Conservation (phyloP, 2,329 filamentous ascomycete genomes). For the Botryotinia globosa region DNA sequence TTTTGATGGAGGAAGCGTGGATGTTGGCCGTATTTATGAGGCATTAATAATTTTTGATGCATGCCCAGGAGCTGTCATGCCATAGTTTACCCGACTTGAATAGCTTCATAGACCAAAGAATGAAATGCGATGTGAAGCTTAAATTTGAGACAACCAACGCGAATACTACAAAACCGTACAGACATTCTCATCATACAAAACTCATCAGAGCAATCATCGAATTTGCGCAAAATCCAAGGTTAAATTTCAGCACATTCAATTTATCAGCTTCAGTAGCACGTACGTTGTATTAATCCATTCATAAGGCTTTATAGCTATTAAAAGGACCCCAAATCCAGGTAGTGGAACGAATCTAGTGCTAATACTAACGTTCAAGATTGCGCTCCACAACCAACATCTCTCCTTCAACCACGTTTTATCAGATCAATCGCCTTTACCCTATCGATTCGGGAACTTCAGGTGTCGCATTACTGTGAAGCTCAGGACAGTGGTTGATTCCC, state of each 20-base stretch:
- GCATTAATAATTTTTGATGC: not conserved
- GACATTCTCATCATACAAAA: not conserved
- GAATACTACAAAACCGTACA: not conserved
- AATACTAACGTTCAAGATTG: not conserved
- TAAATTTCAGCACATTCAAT: not conserved
- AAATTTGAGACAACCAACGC: not conserved
- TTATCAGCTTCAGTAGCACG: not conserved
- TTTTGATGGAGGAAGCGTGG: conserved; percentile 17
- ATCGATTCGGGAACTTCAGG: not conserved
- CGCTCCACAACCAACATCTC: not conserved
- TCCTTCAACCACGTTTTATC: not conserved
- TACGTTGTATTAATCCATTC: conserved; percentile 3
- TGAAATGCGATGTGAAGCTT: conserved; percentile 13
- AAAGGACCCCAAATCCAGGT: not conserved
- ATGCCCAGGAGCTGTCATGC: conserved; percentile 10
- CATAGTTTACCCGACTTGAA: conserved; percentile 14
- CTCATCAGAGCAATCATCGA: not conserved
- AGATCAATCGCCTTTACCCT: not conserved
- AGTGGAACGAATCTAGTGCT: conserved; percentile 13
- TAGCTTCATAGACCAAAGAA: conserved; percentile 21
- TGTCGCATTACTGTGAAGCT: not conserved
- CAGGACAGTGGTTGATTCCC: not conserved
- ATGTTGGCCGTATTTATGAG: not conserved
- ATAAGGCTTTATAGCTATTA: conserved; percentile 10
- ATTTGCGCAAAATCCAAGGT: conserved; percentile 1